phyloP scores from a whole-genome alignment of 371 early-diverging fungal genomes.

The Gilbertella persicaria region DNA sequence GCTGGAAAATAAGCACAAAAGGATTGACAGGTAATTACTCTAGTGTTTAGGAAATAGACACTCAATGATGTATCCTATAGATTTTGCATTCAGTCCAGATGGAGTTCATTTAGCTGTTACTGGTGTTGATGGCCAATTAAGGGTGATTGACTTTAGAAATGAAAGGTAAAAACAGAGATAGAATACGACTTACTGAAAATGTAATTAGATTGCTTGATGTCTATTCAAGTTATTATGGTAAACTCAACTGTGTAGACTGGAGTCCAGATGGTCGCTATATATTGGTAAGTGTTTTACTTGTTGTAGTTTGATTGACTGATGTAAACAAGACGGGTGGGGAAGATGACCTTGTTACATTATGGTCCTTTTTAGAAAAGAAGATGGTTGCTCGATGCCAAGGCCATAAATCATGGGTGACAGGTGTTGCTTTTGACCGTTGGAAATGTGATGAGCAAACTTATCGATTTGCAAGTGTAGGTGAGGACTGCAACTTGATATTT shows the following conservation, averaged over 20 bases:
- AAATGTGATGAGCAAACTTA: conserved; percentile 82
- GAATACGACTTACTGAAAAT: neutral
- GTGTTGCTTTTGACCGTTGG: conserved; percentile 91
- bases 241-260: conserved; percentile 87
- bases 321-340: conserved; percentile 78
- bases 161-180: conserved; percentile 48
- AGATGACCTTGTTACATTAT: conserved; percentile 94
- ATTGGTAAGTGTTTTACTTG: too few relatives aligned
- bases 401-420: conserved; percentile 91
- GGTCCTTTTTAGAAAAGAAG: conserved; percentile 76
- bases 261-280: conserved; percentile 92
- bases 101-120: conserved; percentile 79
- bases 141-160: conserved; percentile 72
- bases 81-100: conserved; percentile 88
- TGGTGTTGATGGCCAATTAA: conserved; percentile 75
- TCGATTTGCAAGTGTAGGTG: conserved; percentile 91
- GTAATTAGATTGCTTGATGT: conserved; percentile 73
- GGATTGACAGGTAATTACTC: conserved; percentile 64
- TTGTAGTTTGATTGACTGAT: neutral
- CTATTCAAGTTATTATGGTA: conserved; percentile 81
- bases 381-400: conserved; percentile 91
- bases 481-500: conserved; percentile 85
- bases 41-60: neutral
- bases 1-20: conserved; percentile 71
- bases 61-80: conserved; percentile 22